Evolutionary conservation across 2,329 filamentous ascomycete genomes (phyloP).

Genomic region (Cladosporium sp.): DNA sequence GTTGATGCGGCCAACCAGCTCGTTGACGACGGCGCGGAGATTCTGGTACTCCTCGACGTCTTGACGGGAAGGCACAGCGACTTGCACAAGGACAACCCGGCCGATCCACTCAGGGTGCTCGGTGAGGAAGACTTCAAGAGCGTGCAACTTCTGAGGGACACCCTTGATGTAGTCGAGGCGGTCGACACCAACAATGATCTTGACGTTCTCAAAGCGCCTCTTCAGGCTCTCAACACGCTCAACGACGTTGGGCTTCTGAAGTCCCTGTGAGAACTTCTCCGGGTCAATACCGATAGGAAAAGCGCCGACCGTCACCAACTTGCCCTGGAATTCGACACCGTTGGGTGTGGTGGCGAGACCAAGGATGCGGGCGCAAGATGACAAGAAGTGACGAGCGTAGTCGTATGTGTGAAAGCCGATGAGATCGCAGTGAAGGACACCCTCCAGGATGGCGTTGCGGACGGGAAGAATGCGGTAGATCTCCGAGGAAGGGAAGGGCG

Average conservation of each 20-base stretch:
- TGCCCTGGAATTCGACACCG: slow-evolving; percentile 83
- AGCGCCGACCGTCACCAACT: slow-evolving; percentile 83
- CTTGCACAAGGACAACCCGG: slow-evolving; percentile 92
- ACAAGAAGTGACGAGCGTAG: slow-evolving; percentile 96
- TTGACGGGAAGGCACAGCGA: slow-evolving; percentile 87
- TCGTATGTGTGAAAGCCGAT: slow-evolving; percentile 99
- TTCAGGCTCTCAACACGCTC: slow-evolving; percentile 78
- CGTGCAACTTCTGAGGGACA: slow-evolving; percentile 93
- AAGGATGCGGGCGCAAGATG: slow-evolving; percentile 89
- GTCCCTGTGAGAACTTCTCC: slow-evolving; percentile 86
- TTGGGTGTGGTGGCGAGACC: slow-evolving; percentile 78
- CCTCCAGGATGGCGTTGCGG: slow-evolving; percentile 77
- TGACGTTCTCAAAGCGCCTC: slow-evolving; percentile 90
- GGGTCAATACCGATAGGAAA: slow-evolving; percentile 98
- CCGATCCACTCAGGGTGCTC: slow-evolving; percentile 98
- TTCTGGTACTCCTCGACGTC: slow-evolving; percentile 99
- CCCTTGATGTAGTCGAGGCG: slow-evolving; percentile 98
- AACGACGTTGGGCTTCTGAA: slow-evolving; percentile 79
- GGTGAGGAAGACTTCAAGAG: slow-evolving; percentile 90
- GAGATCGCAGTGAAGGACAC: slow-evolving; percentile 86
- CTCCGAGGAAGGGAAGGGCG: slow-evolving; percentile 92
- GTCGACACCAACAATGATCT: slow-evolving; percentile 94
- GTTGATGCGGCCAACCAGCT: slow-evolving; percentile 94
- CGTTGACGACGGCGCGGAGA: slow-evolving; percentile 88
- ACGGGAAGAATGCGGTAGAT: slow-evolving; percentile 95